Percentiles rank a stretch among this genome's conserved stretches.
phyloP scores from a whole-genome alignment of 371 early-diverging fungal species.

The Mucor plumbeus region DNA sequence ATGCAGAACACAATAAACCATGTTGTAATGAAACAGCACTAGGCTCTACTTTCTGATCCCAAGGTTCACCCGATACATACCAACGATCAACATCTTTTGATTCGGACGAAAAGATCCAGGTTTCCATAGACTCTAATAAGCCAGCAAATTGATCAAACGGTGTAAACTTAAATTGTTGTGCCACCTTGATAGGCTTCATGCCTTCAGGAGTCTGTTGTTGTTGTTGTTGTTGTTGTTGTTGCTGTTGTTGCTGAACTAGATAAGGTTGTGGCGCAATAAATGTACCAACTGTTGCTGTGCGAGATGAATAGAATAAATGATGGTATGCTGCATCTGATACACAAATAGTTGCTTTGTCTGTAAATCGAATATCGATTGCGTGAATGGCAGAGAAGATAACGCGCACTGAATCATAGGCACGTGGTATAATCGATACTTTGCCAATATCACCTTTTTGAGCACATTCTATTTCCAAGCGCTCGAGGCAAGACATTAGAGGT shows the following conservation, averaged over 20 bases:
- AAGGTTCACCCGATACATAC: conserved; percentile 9
- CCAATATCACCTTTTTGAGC: conserved; percentile 41
- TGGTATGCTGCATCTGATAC: conserved; percentile 49
- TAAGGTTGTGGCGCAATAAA: conserved; percentile 31
- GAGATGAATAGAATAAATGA: conserved; percentile 34
- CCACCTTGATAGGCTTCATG: conserved; percentile 37
- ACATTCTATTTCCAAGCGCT: conserved; percentile 40
- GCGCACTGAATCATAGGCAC: conserved; percentile 57
- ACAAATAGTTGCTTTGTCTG: conserved; percentile 38
- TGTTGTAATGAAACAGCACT: conserved; percentile 54
- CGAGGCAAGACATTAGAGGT: conserved; percentile 50
- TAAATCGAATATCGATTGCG: conserved; percentile 50
- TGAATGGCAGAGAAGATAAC: conserved; percentile 59
- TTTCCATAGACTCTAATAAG: conserved; percentile 34
- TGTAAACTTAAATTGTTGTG: conserved; percentile 44
- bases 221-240: not conserved
- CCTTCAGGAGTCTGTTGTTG: not conserved
- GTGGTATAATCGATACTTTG: conserved; percentile 59
- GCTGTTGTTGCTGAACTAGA: conserved; percentile 13
- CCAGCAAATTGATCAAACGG: conserved; percentile 41
- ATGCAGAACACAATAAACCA: conserved; percentile 53
- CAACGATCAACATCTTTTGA: conserved; percentile 11
- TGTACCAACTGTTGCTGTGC: conserved; percentile 5
- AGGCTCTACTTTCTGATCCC: conserved; percentile 27
- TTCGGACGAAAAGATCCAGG: conserved; percentile 40